Conservation (phyloP, 225 moss, liverwort and hornwort species). For the Ulota crispa region DNA sequence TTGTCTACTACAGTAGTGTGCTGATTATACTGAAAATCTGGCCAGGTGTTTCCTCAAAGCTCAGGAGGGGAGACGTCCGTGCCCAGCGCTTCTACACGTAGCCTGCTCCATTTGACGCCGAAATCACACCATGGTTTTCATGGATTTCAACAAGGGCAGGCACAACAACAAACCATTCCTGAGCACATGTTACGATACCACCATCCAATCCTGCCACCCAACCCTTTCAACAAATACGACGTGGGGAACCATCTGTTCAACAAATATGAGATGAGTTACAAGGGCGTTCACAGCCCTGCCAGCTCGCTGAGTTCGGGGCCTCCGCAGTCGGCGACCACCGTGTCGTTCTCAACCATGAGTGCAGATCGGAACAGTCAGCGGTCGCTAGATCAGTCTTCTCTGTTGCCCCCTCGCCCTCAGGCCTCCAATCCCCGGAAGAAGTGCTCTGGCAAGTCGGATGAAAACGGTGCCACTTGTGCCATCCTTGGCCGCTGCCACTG, state of each 20-base stretch:
- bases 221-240: constrained; percentile 43
- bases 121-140: constrained; percentile 39
- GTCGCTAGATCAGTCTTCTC: constrained; percentile 46
- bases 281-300: constrained; percentile 50
- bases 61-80: constrained; percentile 36
- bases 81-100: constrained; percentile 25
- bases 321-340: constrained; percentile 50
- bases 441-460: constrained; percentile 82
- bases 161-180: constrained; percentile 23
- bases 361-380: constrained; percentile 50
- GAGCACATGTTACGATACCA: constrained; percentile 42
- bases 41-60: constrained; percentile 44
- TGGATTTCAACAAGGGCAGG: constrained; percentile 33
- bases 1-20: too few relatives aligned
- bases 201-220: constrained; percentile 39
- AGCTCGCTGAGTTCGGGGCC: constrained; percentile 60
- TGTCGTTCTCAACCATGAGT: constrained; percentile 50
- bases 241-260: constrained; percentile 39
- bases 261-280: constrained; percentile 32
- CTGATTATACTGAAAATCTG: not conserved
- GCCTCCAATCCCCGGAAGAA: constrained; percentile 60
- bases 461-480: constrained; percentile 80
- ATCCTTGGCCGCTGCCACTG: constrained; percentile 90
- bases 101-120: constrained; percentile 23
- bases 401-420: constrained; percentile 59